Evolutionary conservation across 306 rosid species (phyloP), one percentile per base, ranked within the genome.

Genomic region (Pyrus pyrifolia): DNA sequence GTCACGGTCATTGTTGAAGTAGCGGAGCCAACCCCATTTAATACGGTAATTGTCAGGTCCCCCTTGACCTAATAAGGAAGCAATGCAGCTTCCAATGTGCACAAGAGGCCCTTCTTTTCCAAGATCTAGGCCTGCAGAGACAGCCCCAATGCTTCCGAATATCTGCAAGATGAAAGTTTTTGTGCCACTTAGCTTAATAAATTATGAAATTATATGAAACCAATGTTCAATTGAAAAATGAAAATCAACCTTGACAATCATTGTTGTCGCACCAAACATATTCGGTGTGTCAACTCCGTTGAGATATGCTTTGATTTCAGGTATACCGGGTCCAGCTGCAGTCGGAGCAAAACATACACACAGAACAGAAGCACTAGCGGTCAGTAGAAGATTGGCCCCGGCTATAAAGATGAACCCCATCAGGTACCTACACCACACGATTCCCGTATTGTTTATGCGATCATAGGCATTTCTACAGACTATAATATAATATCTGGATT

Each of bases 61-160:
- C 30, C 97, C 98, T 74, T 93, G 97, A 71, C 97, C 97, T 22
- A 93, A 84, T 76, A 93, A 68, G 72, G 98, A 93, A 73, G 98
- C 98, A 77, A 91, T 87, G 87, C 98, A 91, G 87, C 89, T 75
- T 63, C 98, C 97, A 59, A 91, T 93, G 82, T 93, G 98, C 78
- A 93, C 98, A 72, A 93, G 83, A 6, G 98, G 98, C 17, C 98
- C 98, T 88, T 93, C 98, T 86, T 93, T 93, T 25, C 98, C 97
- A 35, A 93, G 91, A 86, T 93, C 98, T 75, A 91, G 83, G 67
- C 97, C 98, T n/a, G 98, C 97, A 2, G 98, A 55, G 59, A 93
- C 97, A 38, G 98, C 98, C 67, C 92, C 98, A 78, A 93, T 89
- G 85, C 98, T 93, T 80, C 98, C 98, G 44, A 93, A 7, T 78